These are phyloP conservation scores for Acacia crassicarpa DNA, from an alignment of 306 rosid genomes.

Conservation along the genomic window DNA sequence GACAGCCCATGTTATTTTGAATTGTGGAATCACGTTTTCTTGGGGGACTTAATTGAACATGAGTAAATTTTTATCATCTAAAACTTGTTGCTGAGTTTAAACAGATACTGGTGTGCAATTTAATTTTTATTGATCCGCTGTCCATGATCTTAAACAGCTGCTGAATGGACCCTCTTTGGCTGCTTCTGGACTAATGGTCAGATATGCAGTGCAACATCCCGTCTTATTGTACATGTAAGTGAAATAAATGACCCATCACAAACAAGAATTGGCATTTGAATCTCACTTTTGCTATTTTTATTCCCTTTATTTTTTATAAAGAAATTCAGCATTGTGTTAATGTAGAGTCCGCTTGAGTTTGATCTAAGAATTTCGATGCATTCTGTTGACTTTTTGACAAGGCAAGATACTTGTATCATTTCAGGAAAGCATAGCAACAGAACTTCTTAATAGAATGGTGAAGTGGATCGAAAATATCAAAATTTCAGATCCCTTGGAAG, in stretches of 20 bases:
- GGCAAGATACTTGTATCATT: constrained; percentile 31
- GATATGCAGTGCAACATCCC: constrained; percentile 99
- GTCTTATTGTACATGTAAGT: constrained; percentile 89
- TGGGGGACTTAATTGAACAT: constrained; percentile 10
- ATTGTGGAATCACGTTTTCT: neutral
- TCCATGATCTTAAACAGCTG: constrained; percentile 69
- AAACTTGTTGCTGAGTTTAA: constrained; percentile 10
- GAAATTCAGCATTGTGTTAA: constrained; percentile 15
- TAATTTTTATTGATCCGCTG: constrained; percentile 24
- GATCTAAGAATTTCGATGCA: constrained; percentile 2
- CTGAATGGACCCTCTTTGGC: constrained; percentile 90
- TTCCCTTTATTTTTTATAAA: neutral
- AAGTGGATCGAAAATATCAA: constrained; percentile 83
- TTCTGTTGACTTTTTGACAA: constrained; percentile 30
- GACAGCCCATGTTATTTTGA: constrained; percentile 9
- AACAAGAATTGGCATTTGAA: neutral
- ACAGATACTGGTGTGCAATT: neutral
- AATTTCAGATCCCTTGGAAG: constrained; percentile 95
- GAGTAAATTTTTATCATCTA: constrained; percentile 13
- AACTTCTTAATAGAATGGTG: constrained; percentile 75
- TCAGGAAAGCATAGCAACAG: constrained; percentile 85
- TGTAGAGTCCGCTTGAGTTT: constrained; percentile 6
- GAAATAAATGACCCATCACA: constrained; percentile 14
- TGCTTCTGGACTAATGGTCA: constrained; percentile 99
- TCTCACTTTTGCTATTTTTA: neutral